Evolutionary conservation across 106 monocot species (phyloP), one percentile per base, ranked within the genome.

Genomic region (Acorus gramineus): DNA sequence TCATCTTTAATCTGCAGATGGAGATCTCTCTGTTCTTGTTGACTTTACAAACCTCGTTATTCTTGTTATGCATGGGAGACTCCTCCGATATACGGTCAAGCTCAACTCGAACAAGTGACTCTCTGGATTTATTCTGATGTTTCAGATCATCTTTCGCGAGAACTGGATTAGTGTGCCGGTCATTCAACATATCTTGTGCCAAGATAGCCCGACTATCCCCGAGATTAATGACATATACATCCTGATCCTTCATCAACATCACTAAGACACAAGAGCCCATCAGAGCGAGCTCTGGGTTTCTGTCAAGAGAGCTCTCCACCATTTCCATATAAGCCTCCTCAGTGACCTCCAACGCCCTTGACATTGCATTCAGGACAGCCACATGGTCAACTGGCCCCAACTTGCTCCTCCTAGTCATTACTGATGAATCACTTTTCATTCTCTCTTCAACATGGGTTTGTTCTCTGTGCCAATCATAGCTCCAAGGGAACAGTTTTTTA

Each of bases 191-290:
- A 70, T 96, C 90, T 69, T 91, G 95, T 50, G 87, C 96, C 79
- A 98, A 77, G 10, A 98, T 69, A 50, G 78, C 91, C 44, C 96
- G 87, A 63, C 96, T 98, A 53, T 98, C 96, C 54, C 96, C 96
- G 49, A 98, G 77, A 68, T 92, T 98, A 87, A 98, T 98, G 49
- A 92, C 79, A 67, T 98, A 98, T 1, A 98, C 96, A 79, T 98
- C 96, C 56, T 92, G 81, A 71, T 92, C 96, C 77, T 92, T 98
- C 91, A 98, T 98, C 63, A 98, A 62, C 91, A 92, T 98, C 47
- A 98, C 96, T 42, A 98, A 79, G 65, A 98, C 96, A 69, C 96
- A 98, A 8, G 96, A 98, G 28, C 96, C 96, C 96, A 98, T 92
- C 42, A 98, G 53, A 47, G 96, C 87, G 49, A 98, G 91, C 80